Evolutionary conservation across 2,329 filamentous ascomycete genomes (phyloP), one percentile per base, ranked within the genome.

Genomic region (Neopestalotiopsis sp.): DNA sequence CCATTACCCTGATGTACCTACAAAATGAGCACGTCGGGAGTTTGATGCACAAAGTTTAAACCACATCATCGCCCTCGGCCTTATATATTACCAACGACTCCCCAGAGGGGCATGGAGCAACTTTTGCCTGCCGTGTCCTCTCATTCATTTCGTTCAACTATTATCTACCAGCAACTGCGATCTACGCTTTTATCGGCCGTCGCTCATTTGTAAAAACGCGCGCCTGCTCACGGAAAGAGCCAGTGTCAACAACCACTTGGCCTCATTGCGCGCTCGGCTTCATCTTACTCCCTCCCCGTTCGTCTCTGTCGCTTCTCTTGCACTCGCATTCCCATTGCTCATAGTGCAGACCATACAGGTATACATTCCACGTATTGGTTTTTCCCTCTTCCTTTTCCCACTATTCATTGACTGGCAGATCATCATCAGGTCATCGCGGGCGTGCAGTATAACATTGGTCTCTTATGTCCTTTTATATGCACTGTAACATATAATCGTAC

Each of bases 321-420:
- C 45, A 9, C 45, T 52, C 20, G 45, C 45, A 59, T 59, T 12
- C 30, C 13, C 10, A 30, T 34, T 59, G 57, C 24, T 59, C 20
- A 14, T 14, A 59, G 57, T 17, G 57, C 57, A 34, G 10, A 7
- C 30, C 57, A 59, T n/a, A 52, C 45, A 52, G 45, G 45, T 52
- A 52, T 9, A 52, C 45, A 52, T 52, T 28, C 20, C 45, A 59
- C 57, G 13, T 59, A 34, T 30, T 30, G 57, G 10, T 7, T 34
- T 59, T 59, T 24, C 30, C 56, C 57, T 30, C 57, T 59, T 59
- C 57, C 57, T 30, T 59, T 38, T 52, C 57, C 57, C 57, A 59
- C 9, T 24, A 59, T 59, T 59, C 30, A 59, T 34, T 59, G 57
- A 59, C 57, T 34, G 57, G 57, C 57, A 59, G 57, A 59, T 59